Base-by-base conservation (phyloP, 2,329 filamentous ascomycete species). In the Colletotrichum neosansevieriae region DNA sequence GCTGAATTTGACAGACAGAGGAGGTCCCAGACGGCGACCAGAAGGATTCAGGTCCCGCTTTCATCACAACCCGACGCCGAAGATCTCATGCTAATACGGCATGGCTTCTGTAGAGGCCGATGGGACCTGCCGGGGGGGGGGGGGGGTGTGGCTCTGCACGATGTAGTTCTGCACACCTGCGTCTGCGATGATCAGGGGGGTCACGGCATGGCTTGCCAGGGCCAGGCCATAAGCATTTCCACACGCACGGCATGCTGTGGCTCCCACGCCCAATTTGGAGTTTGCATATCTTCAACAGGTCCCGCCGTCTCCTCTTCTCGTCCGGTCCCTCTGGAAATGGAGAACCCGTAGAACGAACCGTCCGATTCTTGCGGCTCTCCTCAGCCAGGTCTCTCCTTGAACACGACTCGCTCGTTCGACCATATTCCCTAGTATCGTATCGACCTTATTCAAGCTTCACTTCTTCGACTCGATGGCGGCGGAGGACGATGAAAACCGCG, bases 401-500 rank as follows among this genome's bases (percentile, higher is more conserved):
- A 34, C 15, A 65, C 19, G 53, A 54, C 53, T 54, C 40, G 19
- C 54, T 54, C 34, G 19, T 53, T 64, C 53, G 21, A 54, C 32
- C 42, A 19, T 17, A 24, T 32, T 50, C 6, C 19, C 42, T 50
- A 38, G 19, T 19, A 54, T 62, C 34, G 21, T 10, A 29, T 57
- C 53, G 53, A 34, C 4, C 32, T 47, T 38, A 15, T 58, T 7
- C 9, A 15, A 15, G 15, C 29, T 58, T 45, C 32, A 15, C 21
- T 49, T 59, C 9, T 49, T 21, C 32, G 15, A 50, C 59, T 56
- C 32, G 58, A 65, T 51, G 49, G 49, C 49, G 58, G 58, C 34
- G 40, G 17, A 63, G 40, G 42, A 67, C 49, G 63, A 68, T 57
- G 71, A 73, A 17, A 78, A 79, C 58, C 77, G 79, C 45, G 77